These are phyloP conservation scores for Coniferiporia sulphurascens DNA, from an alignment of 1,284 basidiomycete species.

Conservation along the genomic window DNA sequence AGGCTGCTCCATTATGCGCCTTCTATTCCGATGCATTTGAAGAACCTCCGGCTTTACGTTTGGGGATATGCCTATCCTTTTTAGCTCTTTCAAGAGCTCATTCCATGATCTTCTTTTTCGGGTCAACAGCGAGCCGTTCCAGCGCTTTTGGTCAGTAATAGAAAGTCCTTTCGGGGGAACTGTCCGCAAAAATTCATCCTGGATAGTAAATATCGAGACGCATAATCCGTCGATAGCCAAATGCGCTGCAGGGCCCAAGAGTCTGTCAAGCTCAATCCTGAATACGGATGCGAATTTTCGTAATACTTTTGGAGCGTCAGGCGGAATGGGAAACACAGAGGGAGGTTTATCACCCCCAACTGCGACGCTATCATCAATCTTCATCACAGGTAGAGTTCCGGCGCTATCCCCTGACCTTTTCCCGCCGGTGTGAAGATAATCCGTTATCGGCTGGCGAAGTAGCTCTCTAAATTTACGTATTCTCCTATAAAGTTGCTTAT, in stretches of 20 bases:
- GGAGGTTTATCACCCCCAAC: neutral
- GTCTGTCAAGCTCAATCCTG: slow-evolving; percentile 35
- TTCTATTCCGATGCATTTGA: slow-evolving; percentile 54
- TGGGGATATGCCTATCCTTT: slow-evolving; percentile 71
- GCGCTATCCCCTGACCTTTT: neutral
- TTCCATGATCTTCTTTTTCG: slow-evolving; percentile 91
- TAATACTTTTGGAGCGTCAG: slow-evolving; percentile 33
- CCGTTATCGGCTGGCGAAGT: slow-evolving; percentile 67
- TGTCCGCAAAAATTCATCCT: slow-evolving; percentile 57
- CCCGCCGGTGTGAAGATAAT: slow-evolving; percentile 30
- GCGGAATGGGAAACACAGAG: neutral
- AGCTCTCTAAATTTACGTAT: slow-evolving; percentile 91
- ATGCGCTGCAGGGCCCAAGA: slow-evolving; percentile 36
- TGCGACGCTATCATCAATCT: slow-evolving; percentile 25
- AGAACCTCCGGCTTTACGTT: slow-evolving; percentile 73
- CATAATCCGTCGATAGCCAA: slow-evolving; percentile 59
- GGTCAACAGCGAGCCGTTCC: slow-evolving; percentile 68
- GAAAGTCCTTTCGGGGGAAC: slow-evolving; percentile 42
- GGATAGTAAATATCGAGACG: slow-evolving; percentile 68
- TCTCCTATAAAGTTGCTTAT: slow-evolving; percentile 88
- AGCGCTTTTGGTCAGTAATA: slow-evolving; percentile 66
- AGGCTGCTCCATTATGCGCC: slow-evolving; percentile 66
- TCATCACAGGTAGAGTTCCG: neutral
- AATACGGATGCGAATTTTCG: slow-evolving; percentile 44
- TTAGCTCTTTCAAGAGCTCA: slow-evolving; percentile 88